Conservation (phyloP, 768 basidiomycete species). For the Neoboletus subvelutipes region DNA sequence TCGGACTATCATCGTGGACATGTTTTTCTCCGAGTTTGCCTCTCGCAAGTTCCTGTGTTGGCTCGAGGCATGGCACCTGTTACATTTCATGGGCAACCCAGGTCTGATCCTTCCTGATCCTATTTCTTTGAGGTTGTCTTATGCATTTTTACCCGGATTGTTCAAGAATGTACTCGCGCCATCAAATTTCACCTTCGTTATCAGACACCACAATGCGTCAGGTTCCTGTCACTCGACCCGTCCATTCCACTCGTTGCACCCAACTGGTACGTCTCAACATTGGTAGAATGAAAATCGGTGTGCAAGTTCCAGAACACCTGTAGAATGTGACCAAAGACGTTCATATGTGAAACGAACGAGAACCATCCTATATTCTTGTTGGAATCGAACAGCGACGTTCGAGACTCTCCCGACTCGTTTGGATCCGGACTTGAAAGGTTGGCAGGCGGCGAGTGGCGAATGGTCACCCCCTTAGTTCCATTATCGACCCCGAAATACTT, state of each 20-base stretch:
- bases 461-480: not conserved
- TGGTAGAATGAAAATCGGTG: conserved; percentile 4
- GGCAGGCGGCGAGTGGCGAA: not conserved
- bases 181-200: not conserved
- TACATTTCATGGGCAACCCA: not conserved
- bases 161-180: not conserved
- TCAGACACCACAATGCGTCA: not conserved
- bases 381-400: not conserved
- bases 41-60: not conserved
- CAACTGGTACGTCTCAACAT: not conserved
- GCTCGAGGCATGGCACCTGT: not conserved
- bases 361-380: not conserved
- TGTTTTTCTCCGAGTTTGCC: not conserved
- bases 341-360: not conserved
- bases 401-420: not conserved
- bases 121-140: not conserved
- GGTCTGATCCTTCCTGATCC: conserved; percentile 1
- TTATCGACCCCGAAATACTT: not conserved
- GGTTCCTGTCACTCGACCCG: conserved; percentile 2
- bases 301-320: not conserved
- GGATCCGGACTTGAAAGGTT: not conserved
- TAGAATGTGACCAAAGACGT: not conserved
- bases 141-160: not conserved
- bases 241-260: not conserved
- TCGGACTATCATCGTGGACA: not conserved